Base-by-base conservation (phyloP, 495 filamentous ascomycete species). In the Xylaria longipes region DNA sequence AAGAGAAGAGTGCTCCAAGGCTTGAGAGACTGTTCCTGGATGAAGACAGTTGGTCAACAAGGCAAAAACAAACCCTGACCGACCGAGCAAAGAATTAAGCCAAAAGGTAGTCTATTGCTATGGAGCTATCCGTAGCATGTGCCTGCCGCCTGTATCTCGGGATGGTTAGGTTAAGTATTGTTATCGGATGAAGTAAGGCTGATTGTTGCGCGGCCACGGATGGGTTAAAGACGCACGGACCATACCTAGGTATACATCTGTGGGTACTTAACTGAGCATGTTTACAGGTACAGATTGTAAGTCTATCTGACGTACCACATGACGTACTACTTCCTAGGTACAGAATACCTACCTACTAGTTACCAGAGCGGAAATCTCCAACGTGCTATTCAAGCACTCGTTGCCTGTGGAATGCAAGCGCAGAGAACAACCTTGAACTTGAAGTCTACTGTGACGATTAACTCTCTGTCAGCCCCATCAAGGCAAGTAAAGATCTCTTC, bases 151-250 rank as follows among this genome's bases (percentile, higher is more conserved):
- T 27, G 48, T 52, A 27, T 27, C 8, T 52, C 25, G 48, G 9
- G 22, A 56, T 56, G 27, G 52, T 56, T 56, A 56, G 52, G 52
- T 56, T 56, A 56, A 27, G 52, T 56, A 56, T 56, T 27, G 52
- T 56, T 56, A 56, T 37, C 57, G 31, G 57, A 60, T 60, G 31
- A 37, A 60, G 57, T 60, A 20, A 60, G 57, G 39, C 41, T 27
- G 41, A 12, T 17, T n/a, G 62, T n/a, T 46, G 20, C 22, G 29
- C 62, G 41, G 43, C 62, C 27, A 31, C 43, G 5, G 7, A n/a
- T 1, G 8, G 33, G n/a, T 22, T 3, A n/a, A 48, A 33, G 25
- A 14, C 43, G 62, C 62, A 65, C 62, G 29, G 62, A 25, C 62
- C 62, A 65, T 48, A n/a, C n/a, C n/a, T n/a, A n/a, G n/a, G n/a